Percentiles rank a stretch among this genome's conserved stretches.
Conservation (phyloP, 768 basidiomycete species). For the Boletus pseudopeckii region DNA sequence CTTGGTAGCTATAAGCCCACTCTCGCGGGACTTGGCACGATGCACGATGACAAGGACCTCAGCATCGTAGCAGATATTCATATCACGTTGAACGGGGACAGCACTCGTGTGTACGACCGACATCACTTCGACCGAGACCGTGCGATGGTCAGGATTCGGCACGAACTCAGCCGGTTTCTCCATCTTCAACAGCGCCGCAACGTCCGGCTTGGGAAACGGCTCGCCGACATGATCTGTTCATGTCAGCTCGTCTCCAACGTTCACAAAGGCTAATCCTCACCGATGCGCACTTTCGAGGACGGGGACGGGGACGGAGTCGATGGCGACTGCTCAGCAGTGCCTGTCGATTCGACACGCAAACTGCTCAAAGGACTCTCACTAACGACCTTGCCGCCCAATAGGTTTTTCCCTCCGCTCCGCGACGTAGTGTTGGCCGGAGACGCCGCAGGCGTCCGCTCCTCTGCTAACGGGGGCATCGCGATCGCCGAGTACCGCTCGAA, state of each 20-base stretch:
- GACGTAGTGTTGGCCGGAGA: constrained; percentile 56
- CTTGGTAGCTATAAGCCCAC: constrained; percentile 61
- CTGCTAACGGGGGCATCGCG: constrained; percentile 60
- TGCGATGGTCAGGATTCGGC: constrained; percentile 39
- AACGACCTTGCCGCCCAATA: constrained; percentile 4
- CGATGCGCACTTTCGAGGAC: constrained; percentile 30
- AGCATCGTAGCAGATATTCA: constrained; percentile 65
- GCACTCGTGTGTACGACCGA: constrained; percentile 51
- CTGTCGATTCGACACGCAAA: constrained; percentile 3
- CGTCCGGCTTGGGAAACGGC: constrained; percentile 46
- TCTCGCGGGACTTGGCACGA: constrained; percentile 62
- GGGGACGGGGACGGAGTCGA: neutral
- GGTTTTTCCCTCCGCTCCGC: constrained; percentile 20
- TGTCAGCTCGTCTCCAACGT: neutral
- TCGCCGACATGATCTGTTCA: constrained; percentile 38
- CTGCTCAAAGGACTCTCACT: constrained; percentile 11
- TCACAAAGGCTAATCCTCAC: constrained; percentile 21
- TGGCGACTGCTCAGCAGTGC: neutral
- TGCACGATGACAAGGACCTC: constrained; percentile 70
- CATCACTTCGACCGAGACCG: constrained; percentile 75
- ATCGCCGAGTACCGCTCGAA: constrained; percentile 65
- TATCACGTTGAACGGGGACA: constrained; percentile 42
- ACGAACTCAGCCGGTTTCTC: constrained; percentile 9
- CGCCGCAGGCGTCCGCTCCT: constrained; percentile 58
- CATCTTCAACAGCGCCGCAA: constrained; percentile 43